Base-by-base conservation (phyloP, 768 basidiomycete species). In the Podaxis sp. region DNA sequence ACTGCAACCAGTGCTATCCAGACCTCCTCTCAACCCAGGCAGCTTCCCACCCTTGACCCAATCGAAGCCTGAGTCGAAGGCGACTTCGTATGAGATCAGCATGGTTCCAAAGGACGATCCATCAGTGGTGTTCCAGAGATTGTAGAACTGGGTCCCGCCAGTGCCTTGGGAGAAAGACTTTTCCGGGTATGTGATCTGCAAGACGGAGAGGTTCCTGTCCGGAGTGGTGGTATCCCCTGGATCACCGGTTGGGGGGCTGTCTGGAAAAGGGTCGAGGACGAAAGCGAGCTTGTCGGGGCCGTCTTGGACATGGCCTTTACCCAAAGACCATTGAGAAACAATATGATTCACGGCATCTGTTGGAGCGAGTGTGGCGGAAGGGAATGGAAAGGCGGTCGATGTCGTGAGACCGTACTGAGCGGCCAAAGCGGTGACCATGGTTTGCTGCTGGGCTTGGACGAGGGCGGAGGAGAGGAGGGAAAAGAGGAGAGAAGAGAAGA, bases 21-120 rank as follows among this genome's bases (percentile, higher is more conserved):
- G 69, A 0, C 90, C 91, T 14, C 91, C 89, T 67, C 90, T 77
- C 38, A 91, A 67, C 4, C 91, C 90, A 10, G 90, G 90, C 9
- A 92, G 79, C 74, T 91, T 91, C 21, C 88, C 89, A 25, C 88
- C 83, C 67, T 86, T 85, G 28, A 89, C 87, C 81, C 84, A 93
- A 66, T 87, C 74, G 69, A 89, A 93, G 44, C 71, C 73, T 0
- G 71, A 50, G 61, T 86, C 84, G 68, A 93, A 90, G 1, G 88
- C 88, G 27, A 92, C 74, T 66, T 92, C 89, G 71, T 92, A 91
- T 6, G 84, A 79, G 16, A 90, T 70, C 57, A 90, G 70, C 88
- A 91, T 88, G 44, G 84, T 81, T 62, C 82, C 75, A 65, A 89
- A 90, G 18, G 73, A 71, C 27, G 80, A 78, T 3, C 79, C 79